phyloP scores from a whole-genome alignment of 2,329 filamentous ascomycete genomes.

The Teratosphaeriaceae sp. region DNA sequence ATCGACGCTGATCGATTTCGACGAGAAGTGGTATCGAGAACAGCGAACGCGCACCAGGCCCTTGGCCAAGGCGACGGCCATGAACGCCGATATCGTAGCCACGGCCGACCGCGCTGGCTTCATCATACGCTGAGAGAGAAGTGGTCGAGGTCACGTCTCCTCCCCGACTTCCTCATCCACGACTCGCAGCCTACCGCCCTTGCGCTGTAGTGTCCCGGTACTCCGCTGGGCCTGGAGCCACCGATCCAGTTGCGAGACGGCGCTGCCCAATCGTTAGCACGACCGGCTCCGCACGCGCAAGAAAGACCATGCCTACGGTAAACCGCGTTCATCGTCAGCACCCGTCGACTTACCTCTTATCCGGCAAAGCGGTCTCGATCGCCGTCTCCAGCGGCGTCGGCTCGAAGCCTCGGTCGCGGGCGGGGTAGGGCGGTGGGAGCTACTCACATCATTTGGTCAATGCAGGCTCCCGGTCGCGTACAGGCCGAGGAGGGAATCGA shows the following conservation, averaged over 20 bases:
- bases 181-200: slow-evolving; percentile 17
- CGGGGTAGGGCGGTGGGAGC: slow-evolving; percentile 8
- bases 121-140: no score
- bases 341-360: slow-evolving; percentile 22
- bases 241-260: slow-evolving; percentile 18
- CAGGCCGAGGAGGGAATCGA: slow-evolving; percentile 23
- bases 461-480: slow-evolving; percentile 14
- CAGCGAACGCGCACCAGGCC: no score
- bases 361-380: slow-evolving; percentile 18
- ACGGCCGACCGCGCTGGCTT: no score
- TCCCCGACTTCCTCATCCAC: slow-evolving; percentile 20
- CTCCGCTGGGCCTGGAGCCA: slow-evolving; percentile 23
- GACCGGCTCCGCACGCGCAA: not conserved
- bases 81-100: no score
- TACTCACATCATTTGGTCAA: slow-evolving; percentile 13
- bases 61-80: no score
- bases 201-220: slow-evolving; percentile 13
- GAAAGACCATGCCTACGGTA: slow-evolving; percentile 4
- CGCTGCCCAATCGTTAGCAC: slow-evolving; percentile 11
- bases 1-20: not conserved
- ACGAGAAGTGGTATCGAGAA: not conserved
- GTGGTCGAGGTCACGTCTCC: not conserved
- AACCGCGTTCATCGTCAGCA: not conserved
- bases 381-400: slow-evolving; percentile 16
- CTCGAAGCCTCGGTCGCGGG: slow-evolving; percentile 8